Evolutionary conservation across 805 yeast genomes (phyloP), one percentile per base, ranked within the genome.

Genomic region (Cyberlindnera nakhonratchasimensis): DNA sequence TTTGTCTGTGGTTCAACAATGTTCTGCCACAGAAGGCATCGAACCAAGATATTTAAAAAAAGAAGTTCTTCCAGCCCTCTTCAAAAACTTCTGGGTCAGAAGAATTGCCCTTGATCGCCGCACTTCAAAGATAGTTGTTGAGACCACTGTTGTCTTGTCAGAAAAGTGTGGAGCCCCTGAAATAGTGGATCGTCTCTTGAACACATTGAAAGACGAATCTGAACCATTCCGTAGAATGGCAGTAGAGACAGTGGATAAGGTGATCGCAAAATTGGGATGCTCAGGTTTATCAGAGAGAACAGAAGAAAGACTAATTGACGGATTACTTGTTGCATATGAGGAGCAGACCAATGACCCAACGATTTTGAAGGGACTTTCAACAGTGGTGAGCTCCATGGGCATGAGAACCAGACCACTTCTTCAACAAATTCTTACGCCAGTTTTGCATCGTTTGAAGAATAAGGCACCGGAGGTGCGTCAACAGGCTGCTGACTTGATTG

Each of bases 161-260:
- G 67, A 72, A 34, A 82, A 79, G 52, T 75, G 83, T 24, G 95
- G 95, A 8, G 75, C 77, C 17, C 62, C 79, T 2, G 74, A 66
- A 28, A 69, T 86, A 12, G 64, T 89, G 13, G 84, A 78, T 20
- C 63, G 71, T 8, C 61, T 87, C 16, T 65, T 86, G 2, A 62
- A 63, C 2, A 76, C 72, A 2, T 64, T 95, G 43, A 85, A 85
- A 54, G 96, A 91, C 61, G 89, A 82, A 42, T 80, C 93, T 7
- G 96, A 88, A 56, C 78, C 83, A 1, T 79, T 83, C 45, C 70
- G 97, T 43, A 71, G 69, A 45, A 82, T 91, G 95, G 80, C 88
- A 0, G 77, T 85, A 6, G 89, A 81, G 40, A 73, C 95, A 0
- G 67, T 82, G 2, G 73, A 77, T 50, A 77, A 71, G 51, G 74